Percentiles rank a stretch among this genome's conserved stretches.
Conservation (phyloP, 257 asterid species). For the Sherardia arvensis region DNA sequence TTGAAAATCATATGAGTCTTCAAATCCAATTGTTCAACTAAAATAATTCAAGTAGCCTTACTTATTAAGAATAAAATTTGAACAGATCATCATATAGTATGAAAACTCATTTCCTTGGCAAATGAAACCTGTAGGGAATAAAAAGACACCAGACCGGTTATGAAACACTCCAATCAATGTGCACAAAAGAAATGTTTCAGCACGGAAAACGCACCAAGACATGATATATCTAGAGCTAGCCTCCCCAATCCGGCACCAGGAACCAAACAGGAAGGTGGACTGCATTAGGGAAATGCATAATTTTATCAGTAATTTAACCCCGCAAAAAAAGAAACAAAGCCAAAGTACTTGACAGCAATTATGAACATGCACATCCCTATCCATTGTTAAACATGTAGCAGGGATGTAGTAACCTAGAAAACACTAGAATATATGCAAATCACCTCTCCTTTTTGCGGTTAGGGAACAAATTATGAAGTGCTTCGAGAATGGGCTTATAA, state of each 20-base stretch:
- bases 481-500: constrained; percentile 79
- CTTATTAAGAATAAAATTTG: constrained; percentile 91
- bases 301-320: constrained; percentile 20
- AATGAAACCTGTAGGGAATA: constrained; percentile 52
- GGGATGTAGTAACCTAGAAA: neutral
- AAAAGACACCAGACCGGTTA: neutral
- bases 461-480: constrained; percentile 70
- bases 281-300: constrained; percentile 22
- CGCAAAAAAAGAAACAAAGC: constrained; percentile 9
- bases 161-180: constrained; percentile 8
- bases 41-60: constrained; percentile 23
- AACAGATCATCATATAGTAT: constrained; percentile 99
- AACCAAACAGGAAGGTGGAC: constrained; percentile 88
- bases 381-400: neutral
- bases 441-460: constrained; percentile 54
- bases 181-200: neutral
- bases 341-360: constrained; percentile 1
- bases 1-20: constrained; percentile 1
- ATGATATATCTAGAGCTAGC: constrained; percentile 88
- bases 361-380: neutral
- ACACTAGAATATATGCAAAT: neutral
- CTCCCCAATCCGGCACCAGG: constrained; percentile 99
- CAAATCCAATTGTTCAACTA: neutral
- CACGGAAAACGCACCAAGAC: constrained; percentile 49
- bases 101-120: constrained; percentile 98